phyloP scores from a whole-genome alignment of 2,329 filamentous ascomycete genomes.

The Epichloe sylvatica region DNA sequence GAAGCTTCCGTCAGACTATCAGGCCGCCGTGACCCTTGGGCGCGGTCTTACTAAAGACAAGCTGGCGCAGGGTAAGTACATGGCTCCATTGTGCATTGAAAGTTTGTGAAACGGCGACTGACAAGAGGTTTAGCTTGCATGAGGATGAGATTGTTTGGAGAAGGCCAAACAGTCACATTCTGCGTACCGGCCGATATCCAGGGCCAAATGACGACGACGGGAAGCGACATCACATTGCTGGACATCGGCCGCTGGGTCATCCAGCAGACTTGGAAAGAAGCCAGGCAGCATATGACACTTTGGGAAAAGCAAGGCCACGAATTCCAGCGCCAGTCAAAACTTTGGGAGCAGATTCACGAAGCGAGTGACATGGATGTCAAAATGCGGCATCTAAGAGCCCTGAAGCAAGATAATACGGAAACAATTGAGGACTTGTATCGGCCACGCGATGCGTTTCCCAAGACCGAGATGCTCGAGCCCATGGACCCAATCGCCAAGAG shows the following conservation, averaged over 20 bases:
- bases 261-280: too few relatives aligned
- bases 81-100: neutral
- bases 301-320: conserved; percentile 48
- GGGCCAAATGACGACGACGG: too few relatives aligned
- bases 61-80: conserved; percentile 47
- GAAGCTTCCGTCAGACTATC: conserved; percentile 39
- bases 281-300: conserved; percentile 31
- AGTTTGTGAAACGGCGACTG: neutral
- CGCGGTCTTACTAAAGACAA: conserved; percentile 51
- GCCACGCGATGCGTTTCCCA: neutral
- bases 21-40: conserved; percentile 54
- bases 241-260: too few relatives aligned
- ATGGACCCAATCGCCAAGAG: neutral
- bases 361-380: neutral
- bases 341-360: conserved; percentile 18
- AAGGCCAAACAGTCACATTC: too few relatives aligned
- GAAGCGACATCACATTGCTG: too few relatives aligned
- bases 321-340: conserved; percentile 26
- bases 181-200: too few relatives aligned
- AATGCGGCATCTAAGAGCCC: neutral
- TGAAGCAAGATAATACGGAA: neutral
- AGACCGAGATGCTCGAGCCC: neutral
- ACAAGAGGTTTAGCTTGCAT: too few relatives aligned
- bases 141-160: too few relatives aligned
- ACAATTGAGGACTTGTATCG: conserved; percentile 1